Evolutionary conservation across 768 basidiomycete genomes (phyloP), one percentile per base, ranked within the genome.

Genomic region (Lentinula sp.): DNA sequence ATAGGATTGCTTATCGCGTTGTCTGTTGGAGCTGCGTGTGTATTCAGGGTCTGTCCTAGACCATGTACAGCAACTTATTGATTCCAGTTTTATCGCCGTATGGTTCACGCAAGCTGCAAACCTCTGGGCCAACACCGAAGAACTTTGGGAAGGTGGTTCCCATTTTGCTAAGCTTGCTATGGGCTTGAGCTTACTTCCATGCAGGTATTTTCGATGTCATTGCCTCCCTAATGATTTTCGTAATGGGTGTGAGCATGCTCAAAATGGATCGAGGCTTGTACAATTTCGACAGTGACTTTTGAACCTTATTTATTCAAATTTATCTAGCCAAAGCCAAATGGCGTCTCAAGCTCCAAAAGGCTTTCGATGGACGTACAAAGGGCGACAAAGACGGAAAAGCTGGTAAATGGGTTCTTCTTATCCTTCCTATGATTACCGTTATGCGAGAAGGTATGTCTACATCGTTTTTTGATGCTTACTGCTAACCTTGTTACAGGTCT

Each of bases 191-290:
- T 51, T 42, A 51, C 50, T 12, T n/a, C 46, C 0, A n/a, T 32
- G 13, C 62, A 90, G 88, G 86, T 32, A 79, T 85, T 62, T 92
- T 91, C 68, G 76, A 85, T 64, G 73, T 91, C 60, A 78, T 93
- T 58, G 90, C 90, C 0, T 71, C 85, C 10, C 60, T 93, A 66
- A 85, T 97, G 82, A 95, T 97, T 68, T 92, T 94, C 72, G 78
- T 89, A 69, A 96, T 98, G 93, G 95, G 93, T 2, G 69, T 98
- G 42, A 88, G 90, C 39, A 95, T 98, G 90, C 85, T 99, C 62
- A 94, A 92, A 70, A 87, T 99, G 84, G 95, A 98, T 72, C 81
- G 88, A 68, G 80, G 79, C 77, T 67, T 49, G 68, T 57, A 23
- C 12, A 32, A 6, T 16, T 7, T 20, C 13, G 32, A 15, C 9